These are phyloP conservation scores for Mycena rosella DNA, from an alignment of 768 basidiomycete genomes.

Conservation along the genomic window DNA sequence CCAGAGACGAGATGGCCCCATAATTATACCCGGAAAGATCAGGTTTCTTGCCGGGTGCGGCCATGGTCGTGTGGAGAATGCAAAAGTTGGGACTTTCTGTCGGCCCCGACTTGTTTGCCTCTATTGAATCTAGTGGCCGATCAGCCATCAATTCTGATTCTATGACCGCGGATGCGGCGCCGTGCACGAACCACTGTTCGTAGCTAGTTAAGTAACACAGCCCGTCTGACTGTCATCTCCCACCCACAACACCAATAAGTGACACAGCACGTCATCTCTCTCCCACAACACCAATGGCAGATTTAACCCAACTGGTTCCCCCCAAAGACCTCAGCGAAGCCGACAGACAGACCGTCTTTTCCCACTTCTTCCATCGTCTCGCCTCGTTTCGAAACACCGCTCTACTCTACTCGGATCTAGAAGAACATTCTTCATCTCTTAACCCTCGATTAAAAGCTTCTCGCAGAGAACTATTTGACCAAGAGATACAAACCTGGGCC, in stretches of 20 bases:
- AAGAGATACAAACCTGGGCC: constrained; percentile 59
- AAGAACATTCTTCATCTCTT: constrained; percentile 44
- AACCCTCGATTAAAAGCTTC: constrained; percentile 25
- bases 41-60: constrained; percentile 32
- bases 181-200: no score
- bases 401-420: constrained; percentile 53
- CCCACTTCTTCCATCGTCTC: constrained; percentile 58
- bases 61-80: constrained; percentile 22
- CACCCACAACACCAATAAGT: no score
- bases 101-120: not conserved
- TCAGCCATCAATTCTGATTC: no score
- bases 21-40: constrained; percentile 79
- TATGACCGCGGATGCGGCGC: no score
- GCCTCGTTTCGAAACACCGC: constrained; percentile 61
- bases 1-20: constrained; percentile 93
- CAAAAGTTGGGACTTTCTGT: constrained; percentile 19
- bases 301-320: constrained; percentile 43
- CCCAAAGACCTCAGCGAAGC: constrained; percentile 53
- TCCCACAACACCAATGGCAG: constrained; percentile 9
- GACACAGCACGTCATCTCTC: not conserved
- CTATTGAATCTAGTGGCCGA: no score
- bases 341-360: constrained; percentile 54
- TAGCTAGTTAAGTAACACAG: no score
- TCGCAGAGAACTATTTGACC: constrained; percentile 47
- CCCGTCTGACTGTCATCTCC: no score